A percentile compares a stretch with the other conserved stretches of the same genome.
These are phyloP conservation scores for Camelina neglecta DNA, from an alignment of 345 rosid genomes.

Conservation along the genomic window DNA sequence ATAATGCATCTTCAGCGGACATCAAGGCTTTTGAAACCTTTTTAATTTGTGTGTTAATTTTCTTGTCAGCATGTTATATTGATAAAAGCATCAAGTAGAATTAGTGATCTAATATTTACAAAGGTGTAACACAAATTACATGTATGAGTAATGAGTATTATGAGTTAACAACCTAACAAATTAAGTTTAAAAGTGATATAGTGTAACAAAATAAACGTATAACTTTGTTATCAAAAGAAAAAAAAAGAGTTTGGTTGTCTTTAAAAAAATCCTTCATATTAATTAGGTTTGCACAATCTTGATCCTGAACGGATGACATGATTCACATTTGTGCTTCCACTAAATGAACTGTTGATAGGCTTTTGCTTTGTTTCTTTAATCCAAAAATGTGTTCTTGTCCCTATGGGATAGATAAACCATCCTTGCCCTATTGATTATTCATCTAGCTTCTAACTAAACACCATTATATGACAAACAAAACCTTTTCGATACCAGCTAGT, in stretches of 20 bases:
- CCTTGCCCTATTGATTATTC: not conserved
- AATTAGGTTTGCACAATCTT: not conserved
- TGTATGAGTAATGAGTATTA: not conserved
- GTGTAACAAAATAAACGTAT: not conserved
- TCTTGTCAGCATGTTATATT: not conserved
- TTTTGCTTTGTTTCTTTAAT: not conserved
- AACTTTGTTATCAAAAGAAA: not conserved
- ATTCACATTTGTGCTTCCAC: not conserved
- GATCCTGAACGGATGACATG: too few species aligned
- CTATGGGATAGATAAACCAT: too few species aligned
- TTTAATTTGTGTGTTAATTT: not conserved
- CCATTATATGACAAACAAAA: too few species aligned
- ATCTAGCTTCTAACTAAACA: not conserved
- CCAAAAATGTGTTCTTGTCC: not conserved
- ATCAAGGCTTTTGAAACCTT: conserved; percentile 18
- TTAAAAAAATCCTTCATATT: not conserved
- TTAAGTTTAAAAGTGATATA: not conserved
- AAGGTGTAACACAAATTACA: not conserved
- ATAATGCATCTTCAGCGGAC: conserved; percentile 4
- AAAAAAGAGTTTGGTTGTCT: not conserved
- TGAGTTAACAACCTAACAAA: not conserved
- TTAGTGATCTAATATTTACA: not conserved
- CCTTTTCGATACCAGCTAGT: too few species aligned
- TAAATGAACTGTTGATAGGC: not conserved
- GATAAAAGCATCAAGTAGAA: not conserved